phyloP scores from a whole-genome alignment of 2,329 filamentous ascomycete genomes.

The Xenosphaeropsis pyriputrescens region DNA sequence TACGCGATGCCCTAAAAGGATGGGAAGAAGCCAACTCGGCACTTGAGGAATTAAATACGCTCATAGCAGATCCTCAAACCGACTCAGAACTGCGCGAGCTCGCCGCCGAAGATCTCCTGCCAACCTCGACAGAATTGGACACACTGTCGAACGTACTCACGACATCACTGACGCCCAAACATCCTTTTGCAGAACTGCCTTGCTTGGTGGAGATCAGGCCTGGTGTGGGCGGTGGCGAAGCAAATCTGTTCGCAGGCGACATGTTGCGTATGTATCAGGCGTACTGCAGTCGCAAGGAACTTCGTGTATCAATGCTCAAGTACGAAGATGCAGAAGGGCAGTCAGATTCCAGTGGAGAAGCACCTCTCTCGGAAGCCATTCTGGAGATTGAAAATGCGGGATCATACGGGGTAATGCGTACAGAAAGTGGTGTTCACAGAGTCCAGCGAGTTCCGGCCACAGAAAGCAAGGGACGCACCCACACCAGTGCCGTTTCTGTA shows the following conservation, averaged over 20 bases:
- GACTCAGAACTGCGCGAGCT: slow-evolving; percentile 63
- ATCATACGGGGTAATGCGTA: slow-evolving; percentile 68
- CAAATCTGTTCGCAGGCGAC: slow-evolving; percentile 76
- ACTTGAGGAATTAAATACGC: slow-evolving; percentile 34
- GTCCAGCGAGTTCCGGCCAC: slow-evolving; percentile 90
- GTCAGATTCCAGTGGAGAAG: slow-evolving; percentile 40
- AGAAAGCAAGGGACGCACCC: slow-evolving; percentile 79
- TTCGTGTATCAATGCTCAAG: slow-evolving; percentile 58
- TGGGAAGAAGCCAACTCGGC: slow-evolving; percentile 40
- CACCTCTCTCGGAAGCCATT: slow-evolving; percentile 72
- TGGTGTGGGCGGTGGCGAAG: slow-evolving; percentile 83
- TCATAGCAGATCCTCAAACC: slow-evolving; percentile 26
- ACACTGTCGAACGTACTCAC: slow-evolving; percentile 55
- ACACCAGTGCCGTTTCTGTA: slow-evolving; percentile 85
- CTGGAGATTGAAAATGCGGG: slow-evolving; percentile 66
- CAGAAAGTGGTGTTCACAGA: slow-evolving; percentile 86
- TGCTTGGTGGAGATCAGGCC: slow-evolving; percentile 88
- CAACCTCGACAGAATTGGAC: slow-evolving; percentile 46
- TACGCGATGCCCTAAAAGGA: slow-evolving; percentile 40
- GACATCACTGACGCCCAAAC: slow-evolving; percentile 65
- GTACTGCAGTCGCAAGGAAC: slow-evolving; percentile 57
- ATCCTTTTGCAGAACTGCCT: slow-evolving; percentile 80
- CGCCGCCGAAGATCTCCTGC: slow-evolving; percentile 66
- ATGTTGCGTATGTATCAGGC: slow-evolving; percentile 80
- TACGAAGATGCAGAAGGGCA: slow-evolving; percentile 62